Conservation (phyloP, 2,329 filamentous ascomycete species). For the Dothideomycetes sp. region DNA sequence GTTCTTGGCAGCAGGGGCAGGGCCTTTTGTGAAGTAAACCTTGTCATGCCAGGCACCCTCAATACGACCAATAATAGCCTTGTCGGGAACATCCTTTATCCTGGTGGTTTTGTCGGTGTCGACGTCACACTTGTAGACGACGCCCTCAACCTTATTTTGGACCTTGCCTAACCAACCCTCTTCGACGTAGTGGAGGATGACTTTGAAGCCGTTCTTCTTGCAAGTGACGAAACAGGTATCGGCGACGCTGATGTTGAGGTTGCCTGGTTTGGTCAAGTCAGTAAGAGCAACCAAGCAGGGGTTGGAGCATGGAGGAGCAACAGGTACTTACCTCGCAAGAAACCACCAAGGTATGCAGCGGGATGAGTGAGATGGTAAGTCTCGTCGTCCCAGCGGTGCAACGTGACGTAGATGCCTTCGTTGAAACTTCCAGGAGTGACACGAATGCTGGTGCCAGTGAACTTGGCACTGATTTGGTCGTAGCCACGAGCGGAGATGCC, state of each 20-base stretch:
- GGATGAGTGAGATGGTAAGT: conserved; percentile 94
- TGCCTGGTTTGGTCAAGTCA: conserved; percentile 35
- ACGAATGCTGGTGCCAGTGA: conserved; percentile 89
- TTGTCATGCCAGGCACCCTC: conserved; percentile 78
- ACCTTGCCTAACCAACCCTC: conserved; percentile 89
- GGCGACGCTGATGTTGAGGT: conserved; percentile 81
- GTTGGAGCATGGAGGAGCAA: too few relatives aligned
- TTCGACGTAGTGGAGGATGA: conserved; percentile 84
- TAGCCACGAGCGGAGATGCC: conserved; percentile 82
- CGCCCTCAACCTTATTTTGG: conserved; percentile 83
- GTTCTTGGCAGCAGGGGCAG: conserved; percentile 36
- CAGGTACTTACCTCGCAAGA: conserved; percentile 55
- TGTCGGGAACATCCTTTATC: conserved; percentile 78
- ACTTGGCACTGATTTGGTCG: conserved; percentile 94
- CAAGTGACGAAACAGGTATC: conserved; percentile 85
- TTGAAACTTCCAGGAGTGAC: conserved; percentile 90
- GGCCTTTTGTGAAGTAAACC: conserved; percentile 49
- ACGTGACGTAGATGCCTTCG: conserved; percentile 84
- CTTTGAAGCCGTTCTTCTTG: conserved; percentile 81
- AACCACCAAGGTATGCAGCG: conserved; percentile 79
- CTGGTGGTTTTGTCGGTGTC: conserved; percentile 70
- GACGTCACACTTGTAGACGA: conserved; percentile 73
- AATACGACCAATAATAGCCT: conserved; percentile 72
- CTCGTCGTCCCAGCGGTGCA: conserved; percentile 72
- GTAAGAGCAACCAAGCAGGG: neutral